These are phyloP conservation scores for Cyphellophora attinorum DNA, from an alignment of 2,329 filamentous ascomycete species.

Conservation along the genomic window DNA sequence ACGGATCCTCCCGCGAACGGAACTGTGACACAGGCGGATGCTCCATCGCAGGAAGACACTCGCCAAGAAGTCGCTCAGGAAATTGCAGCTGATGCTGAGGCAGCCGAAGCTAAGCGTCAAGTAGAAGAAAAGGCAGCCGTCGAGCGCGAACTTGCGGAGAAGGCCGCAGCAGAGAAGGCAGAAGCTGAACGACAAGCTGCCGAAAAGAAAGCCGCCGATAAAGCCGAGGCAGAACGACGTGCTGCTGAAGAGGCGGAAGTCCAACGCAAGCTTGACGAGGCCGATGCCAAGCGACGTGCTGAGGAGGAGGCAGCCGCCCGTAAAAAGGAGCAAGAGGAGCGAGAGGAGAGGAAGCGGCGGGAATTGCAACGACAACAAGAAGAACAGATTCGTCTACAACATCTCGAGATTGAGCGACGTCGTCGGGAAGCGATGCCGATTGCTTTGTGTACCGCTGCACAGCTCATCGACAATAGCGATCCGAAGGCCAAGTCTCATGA, in stretches of 20 bases:
- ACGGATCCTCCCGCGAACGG: too few species aligned
- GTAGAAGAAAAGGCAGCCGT: conserved; percentile 5
- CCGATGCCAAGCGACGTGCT: conserved; percentile 19
- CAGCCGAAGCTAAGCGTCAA: conserved; percentile 12
- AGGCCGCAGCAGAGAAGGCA: conserved; percentile 25
- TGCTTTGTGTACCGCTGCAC: conserved; percentile 33
- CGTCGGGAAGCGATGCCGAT: conserved; percentile 37
- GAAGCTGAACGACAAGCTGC: conserved; percentile 32
- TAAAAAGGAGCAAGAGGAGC: conserved; percentile 32
- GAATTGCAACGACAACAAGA: conserved; percentile 29
- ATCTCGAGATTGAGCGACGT: conserved; percentile 35
- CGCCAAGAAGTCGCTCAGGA: conserved; percentile 8
- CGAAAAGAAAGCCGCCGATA: conserved; percentile 11
- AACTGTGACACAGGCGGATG: too few species aligned
- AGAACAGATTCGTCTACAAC: conserved; percentile 28
- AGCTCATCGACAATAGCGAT: conserved; percentile 34
- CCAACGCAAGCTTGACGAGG: conserved; percentile 32
- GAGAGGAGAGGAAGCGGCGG: conserved; percentile 37
- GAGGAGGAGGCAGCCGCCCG: conserved; percentile 24
- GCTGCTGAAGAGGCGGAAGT: conserved; percentile 22
- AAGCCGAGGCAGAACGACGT: conserved; percentile 16
- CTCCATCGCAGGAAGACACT: too few species aligned
- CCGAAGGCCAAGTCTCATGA: conserved; percentile 29
- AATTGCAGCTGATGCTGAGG: conserved; percentile 12
- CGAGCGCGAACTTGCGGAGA: conserved; percentile 15